phyloP scores from a whole-genome alignment of 73 alveolate genomes.

The Tetrahymena malaccensis region DNA sequence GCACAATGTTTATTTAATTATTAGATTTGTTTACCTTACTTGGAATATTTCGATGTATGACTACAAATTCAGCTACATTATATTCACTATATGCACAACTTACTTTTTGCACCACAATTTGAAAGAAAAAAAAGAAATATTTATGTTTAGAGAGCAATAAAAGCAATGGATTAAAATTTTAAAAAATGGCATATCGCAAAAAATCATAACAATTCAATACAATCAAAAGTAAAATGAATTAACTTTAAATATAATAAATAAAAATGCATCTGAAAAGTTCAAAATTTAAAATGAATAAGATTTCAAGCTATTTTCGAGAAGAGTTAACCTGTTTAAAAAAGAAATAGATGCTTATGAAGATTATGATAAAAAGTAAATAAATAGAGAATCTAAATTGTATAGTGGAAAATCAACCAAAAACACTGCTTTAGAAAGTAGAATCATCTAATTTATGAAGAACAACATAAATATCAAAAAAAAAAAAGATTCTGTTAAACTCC shows the following conservation, averaged over 20 bases:
- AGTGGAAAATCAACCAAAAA: not conserved
- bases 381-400: not conserved
- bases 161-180: not conserved
- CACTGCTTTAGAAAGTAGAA: not conserved
- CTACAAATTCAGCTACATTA: not conserved
- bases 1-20: not conserved
- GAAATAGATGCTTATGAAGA: not conserved
- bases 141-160: not conserved
- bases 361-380: not conserved
- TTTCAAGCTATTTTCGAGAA: not conserved
- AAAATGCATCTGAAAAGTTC: not conserved
- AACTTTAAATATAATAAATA: not conserved
- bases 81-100: not conserved
- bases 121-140: not conserved
- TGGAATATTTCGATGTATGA: not conserved
- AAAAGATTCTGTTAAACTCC: not conserved
- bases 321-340: not conserved
- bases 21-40: not conserved
- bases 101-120: not conserved
- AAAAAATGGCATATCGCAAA: not conserved
- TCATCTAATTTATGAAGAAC: not conserved
- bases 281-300: not conserved
- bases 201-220: not conserved
- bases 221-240: not conserved
- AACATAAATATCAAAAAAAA: not conserved